Conservation (phyloP, 345 rosid species). For the Aquilaria malaccensis region DNA sequence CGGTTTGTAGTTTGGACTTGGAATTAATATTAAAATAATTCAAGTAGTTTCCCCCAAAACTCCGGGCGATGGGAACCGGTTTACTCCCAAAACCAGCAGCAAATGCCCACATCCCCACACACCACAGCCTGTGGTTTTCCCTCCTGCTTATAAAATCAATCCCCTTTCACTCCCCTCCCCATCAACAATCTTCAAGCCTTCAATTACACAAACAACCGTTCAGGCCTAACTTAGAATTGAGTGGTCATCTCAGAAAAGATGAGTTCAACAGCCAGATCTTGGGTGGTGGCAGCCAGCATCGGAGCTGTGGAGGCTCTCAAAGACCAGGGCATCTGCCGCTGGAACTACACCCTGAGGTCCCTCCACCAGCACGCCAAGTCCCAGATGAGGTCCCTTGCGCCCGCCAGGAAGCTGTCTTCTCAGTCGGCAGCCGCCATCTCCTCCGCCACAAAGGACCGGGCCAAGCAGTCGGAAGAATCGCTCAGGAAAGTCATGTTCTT, state of each 20-base stretch:
- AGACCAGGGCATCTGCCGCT: slow-evolving; percentile 54
- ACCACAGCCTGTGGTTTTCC: too few relatives aligned
- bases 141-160: too few relatives aligned
- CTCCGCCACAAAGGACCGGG: slow-evolving; percentile 5
- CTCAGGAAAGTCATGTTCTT: slow-evolving; percentile 42
- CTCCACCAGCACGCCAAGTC: slow-evolving; percentile 37
- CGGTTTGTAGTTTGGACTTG: too few relatives aligned
- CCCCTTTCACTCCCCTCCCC: too few relatives aligned
- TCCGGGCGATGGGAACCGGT: too few relatives aligned
- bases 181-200: too few relatives aligned
- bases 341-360: slow-evolving; percentile 39
- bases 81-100: too few relatives aligned
- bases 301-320: slow-evolving; percentile 61
- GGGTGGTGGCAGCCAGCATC: slow-evolving; percentile 38
- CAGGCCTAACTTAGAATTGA: too few relatives aligned
- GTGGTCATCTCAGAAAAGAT: slow-evolving; percentile 4
- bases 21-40: too few relatives aligned
- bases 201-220: too few relatives aligned
- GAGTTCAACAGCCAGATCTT: slow-evolving; percentile 43
- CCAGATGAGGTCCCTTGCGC: slow-evolving; percentile 30
- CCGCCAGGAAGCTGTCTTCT: slow-evolving; percentile 36
- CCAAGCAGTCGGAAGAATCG: slow-evolving; percentile 37
- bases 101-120: too few relatives aligned
- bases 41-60: too few relatives aligned
- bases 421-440: slow-evolving; percentile 22